Evolutionary conservation across 352 stramenopile species (phyloP).

Genomic region (Phytophthora tubulina): DNA sequence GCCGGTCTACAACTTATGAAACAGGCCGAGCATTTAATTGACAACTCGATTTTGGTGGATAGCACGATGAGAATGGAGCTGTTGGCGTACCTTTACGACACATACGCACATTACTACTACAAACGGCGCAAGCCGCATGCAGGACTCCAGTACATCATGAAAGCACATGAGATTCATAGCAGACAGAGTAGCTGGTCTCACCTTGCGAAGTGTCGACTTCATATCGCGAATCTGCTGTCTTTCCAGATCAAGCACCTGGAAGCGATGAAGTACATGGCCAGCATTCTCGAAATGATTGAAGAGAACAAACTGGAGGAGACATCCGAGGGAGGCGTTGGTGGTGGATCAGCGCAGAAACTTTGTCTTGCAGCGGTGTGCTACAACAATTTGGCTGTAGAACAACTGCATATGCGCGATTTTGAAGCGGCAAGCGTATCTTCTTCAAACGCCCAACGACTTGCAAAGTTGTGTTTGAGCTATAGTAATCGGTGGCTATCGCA

Average conservation of each 20-base stretch:
- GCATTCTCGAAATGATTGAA: slow-evolving; percentile 92
- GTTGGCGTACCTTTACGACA: slow-evolving; percentile 86
- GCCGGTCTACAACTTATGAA: slow-evolving; percentile 87
- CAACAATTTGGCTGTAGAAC: slow-evolving; percentile 94
- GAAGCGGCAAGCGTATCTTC: slow-evolving; percentile 78
- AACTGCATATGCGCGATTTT: slow-evolving; percentile 87
- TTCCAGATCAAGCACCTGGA: slow-evolving; percentile 83
- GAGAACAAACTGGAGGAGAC: slow-evolving; percentile 85
- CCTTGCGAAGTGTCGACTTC: slow-evolving; percentile 91
- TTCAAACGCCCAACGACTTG: slow-evolving; percentile 90
- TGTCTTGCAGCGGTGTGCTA: slow-evolving; percentile 92
- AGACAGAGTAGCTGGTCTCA: slow-evolving; percentile 82
- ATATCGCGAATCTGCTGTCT: slow-evolving; percentile 82
- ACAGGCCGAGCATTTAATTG: slow-evolving; percentile 76
- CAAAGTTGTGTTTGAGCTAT: slow-evolving; percentile 92
- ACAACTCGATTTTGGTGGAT: slow-evolving; percentile 77
- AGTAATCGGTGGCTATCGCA: slow-evolving; percentile 91
- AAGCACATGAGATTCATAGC: slow-evolving; percentile 86
- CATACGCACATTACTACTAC: slow-evolving; percentile 93
- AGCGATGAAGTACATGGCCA: slow-evolving; percentile 79
- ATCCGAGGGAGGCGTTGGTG: slow-evolving; percentile 30
- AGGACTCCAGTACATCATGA: slow-evolving; percentile 85
- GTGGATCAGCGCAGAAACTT: slow-evolving; percentile 88
- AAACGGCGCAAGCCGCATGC: slow-evolving; percentile 82
- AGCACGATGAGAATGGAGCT: slow-evolving; percentile 68